Evolutionary conservation across 2,329 filamentous ascomycete species (phyloP).

Genomic region (Leptographium wingfieldii): DNA sequence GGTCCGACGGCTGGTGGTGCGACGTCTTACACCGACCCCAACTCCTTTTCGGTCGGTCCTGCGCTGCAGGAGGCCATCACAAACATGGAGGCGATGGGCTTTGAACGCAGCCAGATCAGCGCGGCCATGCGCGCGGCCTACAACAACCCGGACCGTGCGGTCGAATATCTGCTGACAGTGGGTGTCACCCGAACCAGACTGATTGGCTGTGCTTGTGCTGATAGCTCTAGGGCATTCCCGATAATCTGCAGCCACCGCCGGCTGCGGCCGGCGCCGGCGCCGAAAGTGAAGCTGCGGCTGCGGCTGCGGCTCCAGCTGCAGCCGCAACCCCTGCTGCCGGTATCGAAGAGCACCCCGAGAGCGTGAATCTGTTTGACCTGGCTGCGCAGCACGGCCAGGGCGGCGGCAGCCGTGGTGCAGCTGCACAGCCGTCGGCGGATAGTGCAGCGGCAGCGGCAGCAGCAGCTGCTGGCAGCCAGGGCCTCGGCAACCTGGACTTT

Average conservation of each 20-base stretch:
- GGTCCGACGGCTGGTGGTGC: slow-evolving; percentile 16
- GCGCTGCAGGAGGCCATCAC: slow-evolving; percentile 72
- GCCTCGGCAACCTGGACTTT: slow-evolving; percentile 77
- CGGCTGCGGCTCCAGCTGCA: slow-evolving; percentile 27
- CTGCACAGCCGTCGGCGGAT: slow-evolving; percentile 17
- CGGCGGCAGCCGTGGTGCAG: slow-evolving; percentile 28
- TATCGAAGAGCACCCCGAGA: slow-evolving; percentile 46
- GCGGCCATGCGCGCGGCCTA: slow-evolving; percentile 91
- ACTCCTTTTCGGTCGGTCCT: slow-evolving; percentile 73
- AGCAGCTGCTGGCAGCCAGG: slow-evolving; percentile 36
- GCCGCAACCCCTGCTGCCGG: slow-evolving; percentile 27
- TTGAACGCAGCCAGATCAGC: slow-evolving; percentile 77
- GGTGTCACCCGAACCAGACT: slow-evolving; percentile 20
- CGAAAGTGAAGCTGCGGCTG: slow-evolving; percentile 25
- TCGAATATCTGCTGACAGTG: slow-evolving; percentile 87
- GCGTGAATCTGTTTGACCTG: slow-evolving; percentile 84
- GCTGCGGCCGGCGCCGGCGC: slow-evolving; percentile 28
- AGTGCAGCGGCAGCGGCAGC: slow-evolving; percentile 28
- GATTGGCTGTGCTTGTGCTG: background rate
- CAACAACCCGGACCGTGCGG: slow-evolving; percentile 92
- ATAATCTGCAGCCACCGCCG: slow-evolving; percentile 52
- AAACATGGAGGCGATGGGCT: slow-evolving; percentile 97
- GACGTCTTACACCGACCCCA: slow-evolving; percentile 53
- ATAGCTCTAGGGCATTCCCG: slow-evolving; percentile 66
- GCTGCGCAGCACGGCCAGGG: slow-evolving; percentile 58